Percentiles rank a stretch among this genome's conserved stretches.
phyloP scores from a whole-genome alignment of 441 rosid genomes.

The Pelargonium australe region DNA sequence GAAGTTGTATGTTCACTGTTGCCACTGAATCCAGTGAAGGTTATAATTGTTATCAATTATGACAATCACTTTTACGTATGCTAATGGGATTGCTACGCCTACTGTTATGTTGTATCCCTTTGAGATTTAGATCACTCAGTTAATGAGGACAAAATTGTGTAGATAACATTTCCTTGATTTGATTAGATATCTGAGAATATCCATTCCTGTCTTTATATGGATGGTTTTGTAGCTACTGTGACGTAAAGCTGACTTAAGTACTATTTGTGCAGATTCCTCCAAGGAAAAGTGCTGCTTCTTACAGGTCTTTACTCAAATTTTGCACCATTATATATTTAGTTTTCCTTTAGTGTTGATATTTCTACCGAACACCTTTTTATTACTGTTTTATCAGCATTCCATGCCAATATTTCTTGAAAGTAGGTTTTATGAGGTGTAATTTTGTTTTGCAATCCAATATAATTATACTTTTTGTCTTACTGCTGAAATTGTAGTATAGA shows the following conservation, averaged over 20 bases:
- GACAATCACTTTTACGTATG: background rate
- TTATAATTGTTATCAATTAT: background rate
- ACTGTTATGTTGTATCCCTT: background rate
- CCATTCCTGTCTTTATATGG: background rate
- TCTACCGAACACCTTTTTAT: background rate
- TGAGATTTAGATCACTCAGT: background rate
- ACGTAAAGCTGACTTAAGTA: slow-evolving; percentile 18
- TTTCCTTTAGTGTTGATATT: background rate
- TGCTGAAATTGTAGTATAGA: slow-evolving; percentile 6
- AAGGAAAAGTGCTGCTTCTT: slow-evolving; percentile 85
- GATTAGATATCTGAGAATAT: background rate
- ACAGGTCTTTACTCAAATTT: slow-evolving; percentile 51
- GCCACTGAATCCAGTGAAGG: background rate
- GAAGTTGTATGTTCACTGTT: background rate
- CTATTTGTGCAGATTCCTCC: slow-evolving; percentile 89
- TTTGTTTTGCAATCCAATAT: background rate
- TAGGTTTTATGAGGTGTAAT: background rate
- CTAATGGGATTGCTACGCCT: background rate
- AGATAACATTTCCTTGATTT: background rate
- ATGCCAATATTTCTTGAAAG: background rate
- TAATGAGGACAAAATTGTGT: background rate
- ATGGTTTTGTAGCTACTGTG: background rate
- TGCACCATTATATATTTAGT: background rate
- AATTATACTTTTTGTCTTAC: background rate
- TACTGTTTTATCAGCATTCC: background rate